Evolutionary conservation across 805 yeast genomes (phyloP).

Genomic region (Candida endomychidarum): DNA sequence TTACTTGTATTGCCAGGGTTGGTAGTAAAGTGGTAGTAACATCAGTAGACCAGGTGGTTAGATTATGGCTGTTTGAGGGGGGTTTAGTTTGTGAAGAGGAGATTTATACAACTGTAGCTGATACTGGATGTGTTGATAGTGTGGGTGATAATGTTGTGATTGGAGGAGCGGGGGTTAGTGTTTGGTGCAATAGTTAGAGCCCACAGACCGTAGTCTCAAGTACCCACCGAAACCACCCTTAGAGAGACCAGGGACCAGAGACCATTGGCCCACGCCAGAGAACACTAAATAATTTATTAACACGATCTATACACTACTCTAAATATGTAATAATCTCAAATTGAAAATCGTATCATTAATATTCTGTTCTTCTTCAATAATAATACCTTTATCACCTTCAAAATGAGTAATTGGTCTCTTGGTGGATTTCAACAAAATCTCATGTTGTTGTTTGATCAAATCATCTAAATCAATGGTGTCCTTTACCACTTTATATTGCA

Average conservation of each 20-base stretch:
- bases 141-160: slow-evolving; percentile 43
- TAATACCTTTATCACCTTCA: slow-evolving; percentile 46
- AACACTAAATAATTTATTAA: no score
- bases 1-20: slow-evolving; percentile 58
- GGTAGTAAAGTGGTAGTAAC: slow-evolving; percentile 46
- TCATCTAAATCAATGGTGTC: slow-evolving; percentile 65
- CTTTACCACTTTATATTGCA: slow-evolving; percentile 68
- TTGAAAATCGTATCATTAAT: slow-evolving; percentile 74
- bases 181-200: slow-evolving; percentile 34
- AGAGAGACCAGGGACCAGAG: no score
- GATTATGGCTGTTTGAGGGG: slow-evolving; percentile 55
- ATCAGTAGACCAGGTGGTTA: slow-evolving; percentile 81
- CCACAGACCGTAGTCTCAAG: no score
- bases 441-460: slow-evolving; percentile 63
- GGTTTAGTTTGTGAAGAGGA: slow-evolving; percentile 32
- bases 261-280: no score
- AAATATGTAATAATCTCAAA: slow-evolving; percentile 73
- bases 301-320: no score
- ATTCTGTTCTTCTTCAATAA: slow-evolving; percentile 85
- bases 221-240: no score
- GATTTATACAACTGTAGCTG: slow-evolving; percentile 80
- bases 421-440: slow-evolving; percentile 73
- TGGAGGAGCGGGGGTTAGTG: slow-evolving; percentile 84
- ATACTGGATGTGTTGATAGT: slow-evolving; percentile 73
- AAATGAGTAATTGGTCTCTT: slow-evolving; percentile 58